These are phyloP conservation scores for Gillenia trifoliata DNA, from an alignment of 306 rosid genomes.

Conservation along the genomic window DNA sequence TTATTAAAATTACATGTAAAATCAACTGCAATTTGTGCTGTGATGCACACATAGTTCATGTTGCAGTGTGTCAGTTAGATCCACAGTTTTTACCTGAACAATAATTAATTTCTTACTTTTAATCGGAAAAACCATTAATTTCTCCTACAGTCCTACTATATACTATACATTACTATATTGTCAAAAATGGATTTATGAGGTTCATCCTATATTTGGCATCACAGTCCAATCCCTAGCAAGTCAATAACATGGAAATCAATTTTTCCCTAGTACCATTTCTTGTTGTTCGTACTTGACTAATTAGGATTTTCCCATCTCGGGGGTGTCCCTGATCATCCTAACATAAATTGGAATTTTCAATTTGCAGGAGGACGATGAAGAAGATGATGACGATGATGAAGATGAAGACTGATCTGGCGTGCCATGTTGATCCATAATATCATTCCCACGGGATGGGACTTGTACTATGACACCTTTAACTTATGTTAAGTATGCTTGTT, in stretches of 20 bases:
- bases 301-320: not conserved
- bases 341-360: not conserved
- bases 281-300: not conserved
- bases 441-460: not conserved
- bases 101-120: not conserved
- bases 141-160: no score
- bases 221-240: not conserved
- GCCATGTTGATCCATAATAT: not conserved
- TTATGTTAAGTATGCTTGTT: conserved; percentile 12
- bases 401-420: conserved; percentile 24
- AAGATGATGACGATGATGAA: conserved; percentile 13
- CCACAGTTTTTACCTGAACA: not conserved
- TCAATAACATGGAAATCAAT: not conserved
- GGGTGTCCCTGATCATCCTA: not conserved
- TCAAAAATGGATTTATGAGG: not conserved
- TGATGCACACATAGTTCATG: not conserved
- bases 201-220: not conserved
- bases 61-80: not conserved
- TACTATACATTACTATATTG: no score
- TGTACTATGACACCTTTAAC: not conserved
- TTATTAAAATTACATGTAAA: not conserved
- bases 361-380: conserved; percentile 24
- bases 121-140: no score
- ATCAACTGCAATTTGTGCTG: not conserved
- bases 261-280: not conserved